A percentile compares a stretch with the other conserved stretches of the same genome.
phyloP scores from a whole-genome alignment of 345 rosid genomes.

The Pseudoturritis turrita region DNA sequence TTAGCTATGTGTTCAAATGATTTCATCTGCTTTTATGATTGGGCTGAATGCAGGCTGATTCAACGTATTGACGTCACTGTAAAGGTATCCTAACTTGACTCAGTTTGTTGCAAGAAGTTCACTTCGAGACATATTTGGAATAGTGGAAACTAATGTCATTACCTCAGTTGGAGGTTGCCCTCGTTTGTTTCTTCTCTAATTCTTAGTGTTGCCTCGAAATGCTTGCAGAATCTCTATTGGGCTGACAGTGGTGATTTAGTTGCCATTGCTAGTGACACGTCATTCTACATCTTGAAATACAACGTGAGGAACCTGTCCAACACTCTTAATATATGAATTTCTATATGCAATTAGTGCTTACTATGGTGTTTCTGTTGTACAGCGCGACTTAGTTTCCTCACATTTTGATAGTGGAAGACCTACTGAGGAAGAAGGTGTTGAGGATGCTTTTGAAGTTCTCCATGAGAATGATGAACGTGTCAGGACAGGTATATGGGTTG shows the following conservation, averaged over 20 bases:
- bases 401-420: slow-evolving; percentile 85
- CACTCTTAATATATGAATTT: not conserved
- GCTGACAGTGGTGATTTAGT: slow-evolving; percentile 99
- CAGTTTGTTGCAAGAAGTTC: slow-evolving; percentile 7
- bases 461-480: slow-evolving; percentile 98
- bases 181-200: slow-evolving; percentile 15
- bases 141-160: not conserved
- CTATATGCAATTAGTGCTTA: not conserved
- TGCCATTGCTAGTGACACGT: slow-evolving; percentile 92
- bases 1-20: slow-evolving; percentile 98
- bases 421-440: slow-evolving; percentile 97
- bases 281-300: slow-evolving; percentile 95
- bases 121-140: slow-evolving; percentile 5
- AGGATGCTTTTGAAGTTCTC: slow-evolving; percentile 98
- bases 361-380: slow-evolving; percentile 28
- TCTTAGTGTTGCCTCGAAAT: slow-evolving; percentile 11
- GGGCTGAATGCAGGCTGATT: slow-evolving; percentile 98
- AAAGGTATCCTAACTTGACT: slow-evolving; percentile 50
- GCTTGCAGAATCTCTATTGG: slow-evolving; percentile 88
- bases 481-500: slow-evolving; percentile 99
- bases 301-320: slow-evolving; percentile 48
- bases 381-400: slow-evolving; percentile 87
- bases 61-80: slow-evolving; percentile 95
- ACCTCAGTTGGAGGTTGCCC: not conserved
- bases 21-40: slow-evolving; percentile 98